Conservation (phyloP, 2,329 filamentous ascomycete species). For the Colletotrichum sp. region DNA sequence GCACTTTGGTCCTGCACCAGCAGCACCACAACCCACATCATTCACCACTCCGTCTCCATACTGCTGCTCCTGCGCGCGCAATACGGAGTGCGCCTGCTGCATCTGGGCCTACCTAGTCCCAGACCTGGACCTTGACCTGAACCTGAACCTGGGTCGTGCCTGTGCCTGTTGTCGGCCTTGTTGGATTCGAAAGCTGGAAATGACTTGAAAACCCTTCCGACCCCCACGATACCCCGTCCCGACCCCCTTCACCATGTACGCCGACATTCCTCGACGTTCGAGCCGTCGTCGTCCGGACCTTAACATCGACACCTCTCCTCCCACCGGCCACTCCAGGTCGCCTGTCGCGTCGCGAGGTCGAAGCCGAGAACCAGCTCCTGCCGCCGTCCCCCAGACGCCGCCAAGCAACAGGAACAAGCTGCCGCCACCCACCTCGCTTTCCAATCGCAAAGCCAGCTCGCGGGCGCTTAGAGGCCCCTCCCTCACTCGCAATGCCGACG, state of each 20-base stretch:
- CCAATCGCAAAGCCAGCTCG: slow-evolving; percentile 32
- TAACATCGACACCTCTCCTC: slow-evolving; percentile 22
- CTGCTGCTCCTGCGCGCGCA: not conserved
- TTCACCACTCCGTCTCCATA: not conserved
- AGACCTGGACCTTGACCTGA: not conserved
- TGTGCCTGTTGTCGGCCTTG: not conserved
- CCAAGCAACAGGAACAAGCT: slow-evolving; percentile 15
- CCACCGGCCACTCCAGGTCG: slow-evolving; percentile 1
- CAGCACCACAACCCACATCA: not conserved
- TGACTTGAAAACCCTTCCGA: slow-evolving; percentile 19
- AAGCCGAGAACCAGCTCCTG: not conserved
- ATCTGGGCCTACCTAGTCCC: not conserved
- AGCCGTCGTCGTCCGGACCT: slow-evolving; percentile 25
- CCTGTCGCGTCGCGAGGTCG: slow-evolving; percentile 7
- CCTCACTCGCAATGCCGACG: slow-evolving; percentile 30
- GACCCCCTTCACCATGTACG: slow-evolving; percentile 14
- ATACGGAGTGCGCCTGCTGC: not conserved
- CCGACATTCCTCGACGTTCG: slow-evolving; percentile 15
- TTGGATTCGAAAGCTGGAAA: slow-evolving; percentile 7
- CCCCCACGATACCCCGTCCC: slow-evolving; percentile 11
- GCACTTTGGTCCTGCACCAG: not conserved
- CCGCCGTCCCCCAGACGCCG: slow-evolving; percentile 12
- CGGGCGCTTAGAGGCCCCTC: slow-evolving; percentile 34
- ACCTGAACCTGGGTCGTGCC: not conserved
- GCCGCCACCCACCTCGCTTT: not conserved